Evolutionary conservation across 2,329 filamentous ascomycete genomes (phyloP).

Genomic region (Thyridium curvatum): DNA sequence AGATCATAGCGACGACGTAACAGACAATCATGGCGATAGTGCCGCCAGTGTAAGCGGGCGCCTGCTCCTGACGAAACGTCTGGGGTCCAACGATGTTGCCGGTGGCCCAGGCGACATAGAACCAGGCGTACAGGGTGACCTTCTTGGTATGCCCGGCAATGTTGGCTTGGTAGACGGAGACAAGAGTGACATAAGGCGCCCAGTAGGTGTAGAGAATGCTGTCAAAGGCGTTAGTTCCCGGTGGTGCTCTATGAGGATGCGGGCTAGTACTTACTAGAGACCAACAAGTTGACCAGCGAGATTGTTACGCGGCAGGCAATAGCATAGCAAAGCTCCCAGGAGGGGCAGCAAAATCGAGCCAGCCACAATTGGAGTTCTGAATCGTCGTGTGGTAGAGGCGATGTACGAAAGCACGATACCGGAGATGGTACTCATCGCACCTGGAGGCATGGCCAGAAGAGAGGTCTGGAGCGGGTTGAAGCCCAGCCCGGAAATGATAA

Average conservation of each 20-base stretch:
- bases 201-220: slow-evolving; percentile 12
- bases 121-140: slow-evolving; percentile 9
- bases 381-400: slow-evolving; percentile 2
- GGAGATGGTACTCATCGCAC: slow-evolving; percentile 10
- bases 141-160: slow-evolving; percentile 13
- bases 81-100: slow-evolving; percentile 53
- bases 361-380: slow-evolving; percentile 15
- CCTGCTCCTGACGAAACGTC: slow-evolving; percentile 46
- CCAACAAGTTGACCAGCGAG: slow-evolving; percentile 13
- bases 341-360: slow-evolving; percentile 24
- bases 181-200: slow-evolving; percentile 13
- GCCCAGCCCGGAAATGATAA: slow-evolving; percentile 13
- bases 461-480: slow-evolving; percentile 14
- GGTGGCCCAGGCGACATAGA: slow-evolving; percentile 25
- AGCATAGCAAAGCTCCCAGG: slow-evolving; percentile 26
- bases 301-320: slow-evolving; percentile 14
- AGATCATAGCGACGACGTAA: slow-evolving; percentile 6
- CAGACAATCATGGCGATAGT: slow-evolving; percentile 48
- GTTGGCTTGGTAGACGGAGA: slow-evolving; percentile 13
- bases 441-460: slow-evolving; percentile 23
- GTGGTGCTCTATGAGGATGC: slow-evolving; percentile 32
- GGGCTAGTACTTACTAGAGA: slow-evolving; percentile 5
- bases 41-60: slow-evolving; percentile 44
- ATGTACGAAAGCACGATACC: slow-evolving; percentile 14
- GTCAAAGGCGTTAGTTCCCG: slow-evolving; percentile 28